Evolutionary conservation across 768 basidiomycete genomes (phyloP).

Genomic region (Phylloporus scabripes): DNA sequence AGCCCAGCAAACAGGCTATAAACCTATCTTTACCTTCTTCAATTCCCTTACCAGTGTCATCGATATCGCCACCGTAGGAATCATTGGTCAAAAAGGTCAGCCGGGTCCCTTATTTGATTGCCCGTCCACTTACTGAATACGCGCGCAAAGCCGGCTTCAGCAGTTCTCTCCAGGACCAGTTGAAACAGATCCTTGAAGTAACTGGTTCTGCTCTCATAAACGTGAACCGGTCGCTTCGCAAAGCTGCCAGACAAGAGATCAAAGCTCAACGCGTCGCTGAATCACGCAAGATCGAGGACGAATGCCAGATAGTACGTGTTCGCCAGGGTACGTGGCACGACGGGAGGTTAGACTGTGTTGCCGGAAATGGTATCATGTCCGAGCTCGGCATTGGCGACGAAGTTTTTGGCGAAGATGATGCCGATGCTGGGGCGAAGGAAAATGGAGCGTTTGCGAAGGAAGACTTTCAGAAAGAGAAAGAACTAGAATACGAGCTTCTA

Average conservation of each 20-base stretch:
- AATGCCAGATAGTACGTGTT: conserved; percentile 42
- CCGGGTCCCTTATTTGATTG: background rate
- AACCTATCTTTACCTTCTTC: conserved; percentile 83
- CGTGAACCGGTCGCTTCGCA: conserved; percentile 49
- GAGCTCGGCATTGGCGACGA: conserved; percentile 86
- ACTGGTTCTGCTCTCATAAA: conserved; percentile 66
- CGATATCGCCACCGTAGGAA: conserved; percentile 85
- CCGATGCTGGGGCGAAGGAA: conserved; percentile 14
- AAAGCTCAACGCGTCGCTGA: conserved; percentile 35
- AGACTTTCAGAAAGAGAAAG: conserved; percentile 22
- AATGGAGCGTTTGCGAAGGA: conserved; percentile 10
- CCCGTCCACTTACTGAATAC: background rate
- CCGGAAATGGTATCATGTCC: conserved; percentile 81
- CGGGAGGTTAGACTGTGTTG: conserved; percentile 75
- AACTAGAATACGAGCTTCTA: conserved; percentile 29
- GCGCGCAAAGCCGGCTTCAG: conserved; percentile 66
- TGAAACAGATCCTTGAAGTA: conserved; percentile 79
- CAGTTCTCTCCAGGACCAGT: conserved; percentile 71
- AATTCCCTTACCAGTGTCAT: conserved; percentile 77
- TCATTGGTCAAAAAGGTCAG: conserved; percentile 93
- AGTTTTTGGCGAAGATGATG: conserved; percentile 36
- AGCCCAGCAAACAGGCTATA: conserved; percentile 82
- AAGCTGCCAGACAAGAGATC: conserved; percentile 37
- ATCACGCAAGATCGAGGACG: conserved; percentile 35
- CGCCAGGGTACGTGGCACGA: conserved; percentile 76